Evolutionary conservation across 2,329 filamentous ascomycete species (phyloP).

Genomic region (Escovopsis sp.): DNA sequence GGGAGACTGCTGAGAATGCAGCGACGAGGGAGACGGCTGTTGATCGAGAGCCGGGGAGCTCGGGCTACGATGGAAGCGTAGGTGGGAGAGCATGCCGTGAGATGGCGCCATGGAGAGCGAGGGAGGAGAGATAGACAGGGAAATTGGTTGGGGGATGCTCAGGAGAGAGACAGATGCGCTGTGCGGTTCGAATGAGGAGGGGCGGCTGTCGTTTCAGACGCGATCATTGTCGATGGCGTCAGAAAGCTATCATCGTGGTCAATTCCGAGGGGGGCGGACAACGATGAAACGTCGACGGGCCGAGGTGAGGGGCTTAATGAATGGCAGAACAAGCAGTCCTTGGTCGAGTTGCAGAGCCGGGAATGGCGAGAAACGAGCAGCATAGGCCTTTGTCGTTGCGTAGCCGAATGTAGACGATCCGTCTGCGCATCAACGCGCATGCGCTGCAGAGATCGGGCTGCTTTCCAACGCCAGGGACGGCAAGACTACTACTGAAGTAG

Average conservation of each 20-base stretch:
- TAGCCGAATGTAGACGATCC: too few species aligned
- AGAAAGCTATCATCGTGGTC: neutral
- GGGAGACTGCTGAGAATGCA: conserved; percentile 25
- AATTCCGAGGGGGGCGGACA: too few species aligned
- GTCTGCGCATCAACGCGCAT: too few species aligned
- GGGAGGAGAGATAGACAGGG: neutral
- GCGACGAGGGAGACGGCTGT: conserved; percentile 24
- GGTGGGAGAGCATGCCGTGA: conserved; percentile 34
- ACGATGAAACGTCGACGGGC: too few species aligned
- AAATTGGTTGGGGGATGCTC: conserved; percentile 1
- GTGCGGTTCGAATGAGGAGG: neutral
- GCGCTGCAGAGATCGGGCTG: too few species aligned
- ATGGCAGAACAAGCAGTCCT: too few species aligned
- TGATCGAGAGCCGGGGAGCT: conserved; percentile 37
- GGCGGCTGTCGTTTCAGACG: conserved; percentile 1
- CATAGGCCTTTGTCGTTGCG: too few species aligned
- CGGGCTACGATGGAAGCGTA: conserved; percentile 45
- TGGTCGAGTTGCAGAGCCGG: too few species aligned
- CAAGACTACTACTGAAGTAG: too few species aligned
- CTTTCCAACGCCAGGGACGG: too few species aligned
- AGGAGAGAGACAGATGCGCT: neutral
- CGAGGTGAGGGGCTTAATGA: too few species aligned
- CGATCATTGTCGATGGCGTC: conserved; percentile 5
- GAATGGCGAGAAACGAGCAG: too few species aligned
- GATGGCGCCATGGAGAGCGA: neutral